Conservation (phyloP, 352 stramenopile species). For the Achlya hypogyna region DNA sequence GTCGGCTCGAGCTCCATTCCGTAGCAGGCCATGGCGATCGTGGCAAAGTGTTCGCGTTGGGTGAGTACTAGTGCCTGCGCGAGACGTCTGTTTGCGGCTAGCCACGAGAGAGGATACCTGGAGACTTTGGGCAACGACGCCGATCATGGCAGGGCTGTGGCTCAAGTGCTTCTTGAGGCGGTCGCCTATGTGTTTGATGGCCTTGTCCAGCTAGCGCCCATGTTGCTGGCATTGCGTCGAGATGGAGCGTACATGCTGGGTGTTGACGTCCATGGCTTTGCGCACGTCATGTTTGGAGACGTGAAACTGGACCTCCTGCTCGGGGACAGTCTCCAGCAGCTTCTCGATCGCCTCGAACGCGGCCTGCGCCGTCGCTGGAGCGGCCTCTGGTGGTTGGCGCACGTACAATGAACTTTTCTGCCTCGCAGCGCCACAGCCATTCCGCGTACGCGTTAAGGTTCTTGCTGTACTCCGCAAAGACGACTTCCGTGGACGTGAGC, state of each 20-base stretch:
- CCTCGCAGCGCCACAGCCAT: conserved; percentile 12
- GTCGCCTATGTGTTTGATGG: conserved; percentile 12
- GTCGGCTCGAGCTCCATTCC: background rate
- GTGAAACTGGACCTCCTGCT: conserved; percentile 61
- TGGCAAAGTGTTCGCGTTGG: background rate
- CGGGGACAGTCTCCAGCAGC: conserved; percentile 43
- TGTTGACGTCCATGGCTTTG: conserved; percentile 33
- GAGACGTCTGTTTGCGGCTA: background rate
- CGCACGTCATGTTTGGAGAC: conserved; percentile 46
- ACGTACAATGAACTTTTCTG: background rate
- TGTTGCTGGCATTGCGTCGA: background rate
- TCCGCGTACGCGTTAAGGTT: conserved; percentile 6
- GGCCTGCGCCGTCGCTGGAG: conserved; percentile 21
- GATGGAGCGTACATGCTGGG: background rate
- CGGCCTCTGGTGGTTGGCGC: background rate
- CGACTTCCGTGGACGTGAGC: background rate
- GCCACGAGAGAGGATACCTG: background rate
- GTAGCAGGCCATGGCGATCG: background rate
- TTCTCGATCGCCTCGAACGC: conserved; percentile 45
- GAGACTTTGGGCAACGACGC: background rate
- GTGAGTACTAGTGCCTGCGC: background rate
- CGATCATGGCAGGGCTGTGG: background rate
- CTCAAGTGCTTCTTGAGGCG: conserved; percentile 16
- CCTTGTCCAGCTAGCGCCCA: conserved; percentile 2
- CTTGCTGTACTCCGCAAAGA: background rate